A percentile compares a stretch with the other conserved stretches of the same genome.
Conservation (phyloP, 2,329 filamentous ascomycete species). For the Talaromyces albobiverticillius region DNA sequence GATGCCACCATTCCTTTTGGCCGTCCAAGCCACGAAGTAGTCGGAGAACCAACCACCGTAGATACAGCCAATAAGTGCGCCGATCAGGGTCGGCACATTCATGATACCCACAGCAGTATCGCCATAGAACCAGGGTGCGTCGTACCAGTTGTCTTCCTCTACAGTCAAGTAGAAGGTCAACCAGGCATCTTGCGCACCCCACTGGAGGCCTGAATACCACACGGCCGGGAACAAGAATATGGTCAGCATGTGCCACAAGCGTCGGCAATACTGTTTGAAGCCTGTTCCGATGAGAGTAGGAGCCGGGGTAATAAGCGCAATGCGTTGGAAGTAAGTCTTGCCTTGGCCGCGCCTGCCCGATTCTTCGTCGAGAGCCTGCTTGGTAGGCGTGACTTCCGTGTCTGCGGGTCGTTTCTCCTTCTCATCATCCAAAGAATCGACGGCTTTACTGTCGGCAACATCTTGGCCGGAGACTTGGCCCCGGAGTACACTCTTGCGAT, state of each 20-base stretch:
- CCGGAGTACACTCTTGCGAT: slow-evolving; percentile 14
- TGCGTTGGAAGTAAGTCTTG: slow-evolving; percentile 55
- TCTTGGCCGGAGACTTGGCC: slow-evolving; percentile 11
- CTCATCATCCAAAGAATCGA: neutral
- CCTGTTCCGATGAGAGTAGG: slow-evolving; percentile 54
- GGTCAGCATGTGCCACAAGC: slow-evolving; percentile 54
- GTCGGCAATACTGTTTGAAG: slow-evolving; percentile 52
- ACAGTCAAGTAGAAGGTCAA: slow-evolving; percentile 59
- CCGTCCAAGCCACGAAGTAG: slow-evolving; percentile 55
- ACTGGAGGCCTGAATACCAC: slow-evolving; percentile 56
- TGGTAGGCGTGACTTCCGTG: neutral
- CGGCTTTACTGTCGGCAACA: slow-evolving; percentile 2
- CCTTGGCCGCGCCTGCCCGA: slow-evolving; percentile 23
- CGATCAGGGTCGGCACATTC: slow-evolving; percentile 51
- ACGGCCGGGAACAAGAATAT: slow-evolving; percentile 58
- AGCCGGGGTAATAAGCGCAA: slow-evolving; percentile 55
- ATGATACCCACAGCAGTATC: slow-evolving; percentile 55
- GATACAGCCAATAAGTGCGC: slow-evolving; percentile 52
- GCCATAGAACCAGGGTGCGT: slow-evolving; percentile 54
- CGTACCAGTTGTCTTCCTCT: slow-evolving; percentile 56
- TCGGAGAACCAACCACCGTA: slow-evolving; percentile 59
- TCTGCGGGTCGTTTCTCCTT: neutral
- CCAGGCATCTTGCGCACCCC: slow-evolving; percentile 59
- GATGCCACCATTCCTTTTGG: slow-evolving; percentile 51
- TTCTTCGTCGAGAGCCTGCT: neutral